phyloP scores from a whole-genome alignment of 2,329 filamentous ascomycete genomes.

The Celoporthe dispersa region DNA sequence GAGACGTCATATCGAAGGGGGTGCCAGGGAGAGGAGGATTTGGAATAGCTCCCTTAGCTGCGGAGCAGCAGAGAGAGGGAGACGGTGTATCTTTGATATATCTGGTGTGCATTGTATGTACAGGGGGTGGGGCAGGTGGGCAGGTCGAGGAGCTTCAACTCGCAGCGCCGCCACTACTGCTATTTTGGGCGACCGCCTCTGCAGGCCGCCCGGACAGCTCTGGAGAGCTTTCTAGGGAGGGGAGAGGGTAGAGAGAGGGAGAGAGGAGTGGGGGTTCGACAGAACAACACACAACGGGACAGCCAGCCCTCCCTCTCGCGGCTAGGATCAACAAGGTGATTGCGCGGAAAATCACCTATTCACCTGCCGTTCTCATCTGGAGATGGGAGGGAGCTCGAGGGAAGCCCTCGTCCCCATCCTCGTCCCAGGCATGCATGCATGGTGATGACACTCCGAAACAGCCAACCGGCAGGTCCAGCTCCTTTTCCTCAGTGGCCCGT shows the following conservation, averaged over 20 bases:
- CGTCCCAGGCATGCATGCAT: not conserved
- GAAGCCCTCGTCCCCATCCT: not conserved
- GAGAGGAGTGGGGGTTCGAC: too few species aligned
- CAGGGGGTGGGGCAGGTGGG: not conserved
- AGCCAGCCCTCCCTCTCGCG: not conserved
- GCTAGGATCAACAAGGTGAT: not conserved
- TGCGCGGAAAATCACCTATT: not conserved
- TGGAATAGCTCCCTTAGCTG: not conserved
- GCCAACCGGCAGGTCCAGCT: not conserved
- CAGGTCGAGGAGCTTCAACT: constrained; percentile 2
- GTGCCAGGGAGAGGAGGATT: constrained; percentile 8
- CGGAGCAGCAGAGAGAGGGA: not conserved
- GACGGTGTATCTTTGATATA: not conserved
- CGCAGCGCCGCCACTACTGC: not conserved
- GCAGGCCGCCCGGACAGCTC: not conserved
- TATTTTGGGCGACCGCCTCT: not conserved
- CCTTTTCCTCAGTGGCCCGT: constrained; percentile 24
- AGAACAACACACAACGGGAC: not conserved
- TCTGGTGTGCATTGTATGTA: constrained; percentile 5
- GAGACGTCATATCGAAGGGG: not conserved
- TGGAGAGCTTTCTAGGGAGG: not conserved
- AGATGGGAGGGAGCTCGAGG: not conserved
- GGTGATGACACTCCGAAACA: constrained; percentile 12
- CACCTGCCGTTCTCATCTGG: constrained; percentile 1
- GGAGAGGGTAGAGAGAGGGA: not conserved